Percentiles rank a stretch among this genome's conserved stretches.
Evolutionary conservation across 1,284 basidiomycete species (phyloP).

Genomic region (Sporisorium reilianum): DNA sequence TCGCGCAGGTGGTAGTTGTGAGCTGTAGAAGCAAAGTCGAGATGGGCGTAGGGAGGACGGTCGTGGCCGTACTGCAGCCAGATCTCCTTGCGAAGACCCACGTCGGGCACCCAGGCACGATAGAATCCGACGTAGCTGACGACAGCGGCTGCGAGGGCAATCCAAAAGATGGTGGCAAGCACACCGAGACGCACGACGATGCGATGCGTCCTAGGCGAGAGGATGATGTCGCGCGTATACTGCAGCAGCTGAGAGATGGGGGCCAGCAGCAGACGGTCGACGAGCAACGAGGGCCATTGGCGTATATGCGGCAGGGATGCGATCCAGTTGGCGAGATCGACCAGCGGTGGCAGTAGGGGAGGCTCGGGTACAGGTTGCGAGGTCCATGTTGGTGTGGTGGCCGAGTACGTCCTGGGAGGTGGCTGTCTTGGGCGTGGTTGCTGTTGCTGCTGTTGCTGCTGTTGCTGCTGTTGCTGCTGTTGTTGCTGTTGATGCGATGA

Average conservation of each 20-base stretch:
- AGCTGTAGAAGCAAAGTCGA: conserved; percentile 36
- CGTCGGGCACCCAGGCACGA: conserved; percentile 65
- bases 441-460: conserved; percentile 21
- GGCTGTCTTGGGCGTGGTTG: conserved; percentile 17
- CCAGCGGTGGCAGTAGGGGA: conserved; percentile 39
- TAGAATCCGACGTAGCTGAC: conserved; percentile 67
- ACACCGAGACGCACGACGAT: conserved; percentile 60
- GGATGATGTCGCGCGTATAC: conserved; percentile 50
- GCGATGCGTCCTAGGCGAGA: conserved; percentile 64
- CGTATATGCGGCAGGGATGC: conserved; percentile 50
- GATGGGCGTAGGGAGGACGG: conserved; percentile 34
- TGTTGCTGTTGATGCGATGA: conserved; percentile 35
- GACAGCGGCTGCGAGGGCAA: conserved; percentile 57
- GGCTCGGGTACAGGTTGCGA: conserved; percentile 47
- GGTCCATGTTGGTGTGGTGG: conserved; percentile 32
- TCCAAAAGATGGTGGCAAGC: conserved; percentile 57
- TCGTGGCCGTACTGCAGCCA: conserved; percentile 61
- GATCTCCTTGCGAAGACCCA: conserved; percentile 57
- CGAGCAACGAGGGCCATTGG: conserved; percentile 51
- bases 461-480: conserved; percentile 32
- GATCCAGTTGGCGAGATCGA: conserved; percentile 46
- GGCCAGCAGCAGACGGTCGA: conserved; percentile 41
- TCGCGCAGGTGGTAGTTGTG: conserved; percentile 14
- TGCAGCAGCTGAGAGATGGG: conserved; percentile 41
- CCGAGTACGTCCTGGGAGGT: conserved; percentile 13